Percentiles rank a stretch among this genome's conserved stretches.
Conservation (phyloP, 768 basidiomycete genomes). For the Tricholoma flavovirens region DNA sequence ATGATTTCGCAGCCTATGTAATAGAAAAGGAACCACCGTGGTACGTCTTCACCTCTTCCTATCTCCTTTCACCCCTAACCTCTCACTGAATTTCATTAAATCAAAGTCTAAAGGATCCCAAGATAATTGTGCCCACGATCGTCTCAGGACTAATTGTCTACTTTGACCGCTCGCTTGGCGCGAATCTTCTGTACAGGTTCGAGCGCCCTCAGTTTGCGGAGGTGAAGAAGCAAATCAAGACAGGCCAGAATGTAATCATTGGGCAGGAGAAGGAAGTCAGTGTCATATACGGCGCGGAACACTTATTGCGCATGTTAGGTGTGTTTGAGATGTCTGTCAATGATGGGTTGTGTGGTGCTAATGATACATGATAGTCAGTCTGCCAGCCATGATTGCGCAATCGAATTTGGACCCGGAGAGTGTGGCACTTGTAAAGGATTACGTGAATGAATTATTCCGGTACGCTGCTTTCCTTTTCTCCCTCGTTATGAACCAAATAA, state of each 20-base stretch:
- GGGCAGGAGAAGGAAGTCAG: conserved; percentile 83
- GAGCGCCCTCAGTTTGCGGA: conserved; percentile 92
- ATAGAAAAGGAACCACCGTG: conserved; percentile 41
- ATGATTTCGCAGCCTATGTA: conserved; percentile 70
- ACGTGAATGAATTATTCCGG: conserved; percentile 84
- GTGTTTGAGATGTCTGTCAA: conserved; percentile 19
- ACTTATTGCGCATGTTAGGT: conserved; percentile 90
- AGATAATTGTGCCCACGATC: conserved; percentile 70
- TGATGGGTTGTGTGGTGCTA: background rate
- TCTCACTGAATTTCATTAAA: conserved; percentile 1
- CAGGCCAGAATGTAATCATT: conserved; percentile 62
- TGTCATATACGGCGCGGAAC: conserved; percentile 89
- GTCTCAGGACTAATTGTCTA: conserved; percentile 83
- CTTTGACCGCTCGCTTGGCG: conserved; percentile 88
- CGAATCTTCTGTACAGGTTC: conserved; percentile 89
- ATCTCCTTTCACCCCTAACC: background rate
- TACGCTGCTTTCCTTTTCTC: conserved; percentile 26
- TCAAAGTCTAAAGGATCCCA: conserved; percentile 61
- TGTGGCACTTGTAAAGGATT: conserved; percentile 76
- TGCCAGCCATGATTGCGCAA: conserved; percentile 85
- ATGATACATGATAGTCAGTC: conserved; percentile 55
- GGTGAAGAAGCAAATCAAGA: conserved; percentile 65
- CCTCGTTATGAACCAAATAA: background rate
- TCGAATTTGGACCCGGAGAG: conserved; percentile 91
- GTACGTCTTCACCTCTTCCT: conserved; percentile 25